Conservation (phyloP, 164 flowering plant species). For the Echeveria elegans region DNA sequence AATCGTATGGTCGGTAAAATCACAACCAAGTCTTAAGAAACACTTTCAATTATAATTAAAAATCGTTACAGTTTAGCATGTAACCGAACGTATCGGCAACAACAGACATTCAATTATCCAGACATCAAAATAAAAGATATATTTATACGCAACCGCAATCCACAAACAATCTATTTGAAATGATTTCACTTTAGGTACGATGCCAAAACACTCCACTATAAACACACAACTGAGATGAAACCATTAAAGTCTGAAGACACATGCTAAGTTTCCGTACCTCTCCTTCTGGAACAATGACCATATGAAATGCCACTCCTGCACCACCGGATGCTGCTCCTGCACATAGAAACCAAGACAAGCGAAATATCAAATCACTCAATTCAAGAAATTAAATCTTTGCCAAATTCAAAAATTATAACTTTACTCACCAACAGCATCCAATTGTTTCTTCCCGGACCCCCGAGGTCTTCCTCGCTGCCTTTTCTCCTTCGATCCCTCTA, state of each 20-base stretch:
- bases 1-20: not conserved
- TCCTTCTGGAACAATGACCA: constrained; percentile 54
- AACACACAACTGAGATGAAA: too few species aligned
- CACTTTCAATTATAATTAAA: too few species aligned
- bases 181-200: too few species aligned
- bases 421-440: constrained; percentile 61
- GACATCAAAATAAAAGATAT: not conserved
- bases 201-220: not conserved
- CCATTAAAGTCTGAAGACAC: not conserved
- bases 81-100: not conserved
- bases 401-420: not conserved
- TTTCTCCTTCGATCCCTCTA: constrained; percentile 32
- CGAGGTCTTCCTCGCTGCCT: constrained; percentile 59
- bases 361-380: not conserved
- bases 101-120: not conserved
- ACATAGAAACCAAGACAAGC: not conserved
- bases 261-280: too few species aligned
- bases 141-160: not conserved
- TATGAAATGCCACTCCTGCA: constrained; percentile 60
- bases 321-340: constrained; percentile 30
- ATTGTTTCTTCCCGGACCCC: constrained; percentile 69
- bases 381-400: not conserved
- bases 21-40: not conserved
- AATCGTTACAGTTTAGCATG: not conserved
- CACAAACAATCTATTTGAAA: not conserved